Conservation (phyloP, 352 stramenopile genomes). For the Halophytophthora polymorphica region DNA sequence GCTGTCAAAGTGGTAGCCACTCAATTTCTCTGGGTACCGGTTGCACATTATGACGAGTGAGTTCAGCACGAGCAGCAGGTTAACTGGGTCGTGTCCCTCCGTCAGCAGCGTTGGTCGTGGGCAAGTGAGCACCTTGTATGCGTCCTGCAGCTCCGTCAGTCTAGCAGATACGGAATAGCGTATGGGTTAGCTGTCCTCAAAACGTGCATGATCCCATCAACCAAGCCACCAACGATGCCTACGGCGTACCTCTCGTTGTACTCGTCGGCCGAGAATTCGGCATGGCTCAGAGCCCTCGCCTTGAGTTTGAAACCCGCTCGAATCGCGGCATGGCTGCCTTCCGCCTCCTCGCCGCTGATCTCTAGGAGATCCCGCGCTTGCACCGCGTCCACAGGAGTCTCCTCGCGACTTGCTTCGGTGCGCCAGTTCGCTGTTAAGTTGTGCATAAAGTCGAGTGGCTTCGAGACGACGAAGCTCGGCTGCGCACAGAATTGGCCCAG, state of each 20-base stretch:
- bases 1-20: slow-evolving; percentile 58
- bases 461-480: slow-evolving; percentile 72
- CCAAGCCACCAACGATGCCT: background rate
- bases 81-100: slow-evolving; percentile 64
- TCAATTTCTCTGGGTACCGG: slow-evolving; percentile 49
- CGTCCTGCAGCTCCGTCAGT: slow-evolving; percentile 47
- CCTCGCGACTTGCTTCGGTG: slow-evolving; percentile 46
- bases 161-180: slow-evolving; percentile 17
- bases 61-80: slow-evolving; percentile 63
- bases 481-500: slow-evolving; percentile 90
- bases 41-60: slow-evolving; percentile 68
- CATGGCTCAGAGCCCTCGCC: slow-evolving; percentile 31
- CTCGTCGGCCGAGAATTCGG: slow-evolving; percentile 20
- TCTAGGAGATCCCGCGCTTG: slow-evolving; percentile 46
- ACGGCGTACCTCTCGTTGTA: slow-evolving; percentile 41
- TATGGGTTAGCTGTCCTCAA: no score
- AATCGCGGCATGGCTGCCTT: slow-evolving; percentile 21
- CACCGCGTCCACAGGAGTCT: slow-evolving; percentile 22
- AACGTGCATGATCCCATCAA: background rate
- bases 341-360: slow-evolving; percentile 16
- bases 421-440: slow-evolving; percentile 80
- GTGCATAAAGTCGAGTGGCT: slow-evolving; percentile 87
- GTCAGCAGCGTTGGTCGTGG: slow-evolving; percentile 66
- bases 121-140: slow-evolving; percentile 64
- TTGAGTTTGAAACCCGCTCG: slow-evolving; percentile 58